Evolutionary conservation across 108 stramenopile genomes (phyloP), one percentile per base, ranked within the genome.

Genomic region (Stephanodiscus minutulus): DNA sequence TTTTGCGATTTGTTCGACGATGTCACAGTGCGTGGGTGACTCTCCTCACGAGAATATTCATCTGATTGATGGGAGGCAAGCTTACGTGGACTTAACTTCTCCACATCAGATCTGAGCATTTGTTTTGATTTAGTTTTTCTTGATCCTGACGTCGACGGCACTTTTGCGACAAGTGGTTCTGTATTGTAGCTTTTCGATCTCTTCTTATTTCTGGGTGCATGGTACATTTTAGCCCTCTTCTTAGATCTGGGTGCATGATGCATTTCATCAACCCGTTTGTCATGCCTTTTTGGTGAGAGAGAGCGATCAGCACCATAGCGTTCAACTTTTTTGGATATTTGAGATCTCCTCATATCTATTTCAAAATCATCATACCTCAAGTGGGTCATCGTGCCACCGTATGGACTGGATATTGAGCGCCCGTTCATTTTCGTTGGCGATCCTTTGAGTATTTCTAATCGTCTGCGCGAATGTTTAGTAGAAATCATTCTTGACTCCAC

Each of bases 31-130:
- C 36, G 57, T n/a, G 57, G 13, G 35, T n/a, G 7, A 5, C 18
- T 4, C 2, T 37, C 33, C 8, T 58, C 33, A 17, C 36, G 13
- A 17, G 57, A 33, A 20, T 58, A 18, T 36, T 58, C 57, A 35
- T 58, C 57, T 13, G 57, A 31, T 35, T 24, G 22, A 52, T 24
- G 1, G 22, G 13, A 13, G 1, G 57, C 57, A 36, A n/a, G 57
- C 55, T 56, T 56, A 18, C 57, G 7, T 36, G 57, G 57, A 13
- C 36, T 58, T 58, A 35, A 17, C 18, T 33, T 37, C 29, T 58
- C 57, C 13, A 37, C 25, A 36, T n/a, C 8, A 37, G 57, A 58
- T 58, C 18, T 22, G 9, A 17, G 13, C 1, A 36, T 37, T 36
- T 36, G 57, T 29, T 58, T 37, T 36, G 57, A n/a, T 8, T 36